Evolutionary conservation across 108 stramenopile species (phyloP).

Genomic region (Cyclotella choctawhatcheeana): DNA sequence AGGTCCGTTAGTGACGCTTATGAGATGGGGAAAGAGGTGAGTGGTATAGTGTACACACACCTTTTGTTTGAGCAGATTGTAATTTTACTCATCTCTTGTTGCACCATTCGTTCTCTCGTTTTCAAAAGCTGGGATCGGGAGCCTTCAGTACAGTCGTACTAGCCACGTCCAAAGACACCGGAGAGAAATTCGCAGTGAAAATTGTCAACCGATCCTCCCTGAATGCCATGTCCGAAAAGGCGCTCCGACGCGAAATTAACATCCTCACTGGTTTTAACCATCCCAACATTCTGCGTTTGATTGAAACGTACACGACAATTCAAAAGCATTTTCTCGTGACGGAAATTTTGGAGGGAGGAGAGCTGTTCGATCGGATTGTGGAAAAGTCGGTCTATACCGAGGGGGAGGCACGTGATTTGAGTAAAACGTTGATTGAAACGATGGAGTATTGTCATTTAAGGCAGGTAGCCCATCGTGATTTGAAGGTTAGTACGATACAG

Average conservation of each 20-base stretch:
- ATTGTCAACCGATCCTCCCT: conserved; percentile 74
- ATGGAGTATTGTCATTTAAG: conserved; percentile 83
- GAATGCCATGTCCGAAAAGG: conserved; percentile 60
- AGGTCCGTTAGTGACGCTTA: too few relatives aligned
- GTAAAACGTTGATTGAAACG: conserved; percentile 73
- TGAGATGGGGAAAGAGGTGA: conserved; percentile 7
- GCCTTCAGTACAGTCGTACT: conserved; percentile 2
- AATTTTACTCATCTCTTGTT: too few relatives aligned
- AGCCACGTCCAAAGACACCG: conserved; percentile 36
- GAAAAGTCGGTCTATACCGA: conserved; percentile 88
- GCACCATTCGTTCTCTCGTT: too few relatives aligned
- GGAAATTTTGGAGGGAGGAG: conserved; percentile 88
- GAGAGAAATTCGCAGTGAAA: conserved; percentile 70
- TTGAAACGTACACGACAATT: conserved; percentile 88
- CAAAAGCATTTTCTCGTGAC: conserved; percentile 87
- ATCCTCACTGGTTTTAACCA: conserved; percentile 70
- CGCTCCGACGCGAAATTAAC: conserved; percentile 70
- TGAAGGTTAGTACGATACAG: conserved; percentile 58
- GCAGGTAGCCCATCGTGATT: conserved; percentile 89
- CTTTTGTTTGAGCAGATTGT: too few relatives aligned
- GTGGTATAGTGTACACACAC: background rate
- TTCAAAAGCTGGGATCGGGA: conserved; percentile 10
- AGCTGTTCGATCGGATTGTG: conserved; percentile 93
- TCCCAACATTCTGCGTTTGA: conserved; percentile 73
- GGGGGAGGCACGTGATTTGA: conserved; percentile 76